Evolutionary conservation across 2,329 filamentous ascomycete species (phyloP).

Genomic region (Lachnellula hyalina): DNA sequence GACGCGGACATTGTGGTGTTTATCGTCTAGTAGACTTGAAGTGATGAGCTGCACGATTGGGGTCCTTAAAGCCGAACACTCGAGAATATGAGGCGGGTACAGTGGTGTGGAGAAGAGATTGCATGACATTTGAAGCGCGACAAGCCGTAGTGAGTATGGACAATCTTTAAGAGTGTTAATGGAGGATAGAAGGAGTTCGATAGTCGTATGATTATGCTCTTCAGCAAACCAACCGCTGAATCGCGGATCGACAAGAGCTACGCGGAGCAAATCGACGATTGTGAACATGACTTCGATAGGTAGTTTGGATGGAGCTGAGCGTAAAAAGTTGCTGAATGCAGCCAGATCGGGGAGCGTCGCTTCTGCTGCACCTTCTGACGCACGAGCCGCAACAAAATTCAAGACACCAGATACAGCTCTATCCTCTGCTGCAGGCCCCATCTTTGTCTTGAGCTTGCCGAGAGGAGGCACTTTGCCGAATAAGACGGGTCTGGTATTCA

Average conservation of each 20-base stretch:
- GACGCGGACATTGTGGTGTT: constrained; percentile 68
- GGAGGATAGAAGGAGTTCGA: constrained; percentile 54
- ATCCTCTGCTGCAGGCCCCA: constrained; percentile 58
- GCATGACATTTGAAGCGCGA: constrained; percentile 76
- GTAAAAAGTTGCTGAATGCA: constrained; percentile 58
- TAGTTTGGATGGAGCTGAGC: constrained; percentile 48
- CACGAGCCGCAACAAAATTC: constrained; percentile 63
- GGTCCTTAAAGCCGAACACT: constrained; percentile 44
- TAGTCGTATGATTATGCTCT: constrained; percentile 59
- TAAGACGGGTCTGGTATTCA: constrained; percentile 55
- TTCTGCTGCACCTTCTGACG: constrained; percentile 54
- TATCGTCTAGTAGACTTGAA: constrained; percentile 71
- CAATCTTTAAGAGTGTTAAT: constrained; percentile 53
- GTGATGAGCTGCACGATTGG: constrained; percentile 66
- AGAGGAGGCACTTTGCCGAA: constrained; percentile 79
- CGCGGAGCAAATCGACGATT: constrained; percentile 77
- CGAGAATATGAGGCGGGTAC: constrained; percentile 60
- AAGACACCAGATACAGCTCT: constrained; percentile 59
- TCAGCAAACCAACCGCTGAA: constrained; percentile 80
- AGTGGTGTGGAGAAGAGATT: constrained; percentile 77
- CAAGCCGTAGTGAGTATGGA: constrained; percentile 78
- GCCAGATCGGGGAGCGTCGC: constrained; percentile 66
- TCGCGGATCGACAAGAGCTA: constrained; percentile 70
- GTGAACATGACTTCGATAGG: constrained; percentile 67
- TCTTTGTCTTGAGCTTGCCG: constrained; percentile 73